These are phyloP conservation scores for Dendrobium nobile DNA, from an alignment of 106 monocot species.

Conservation along the genomic window DNA sequence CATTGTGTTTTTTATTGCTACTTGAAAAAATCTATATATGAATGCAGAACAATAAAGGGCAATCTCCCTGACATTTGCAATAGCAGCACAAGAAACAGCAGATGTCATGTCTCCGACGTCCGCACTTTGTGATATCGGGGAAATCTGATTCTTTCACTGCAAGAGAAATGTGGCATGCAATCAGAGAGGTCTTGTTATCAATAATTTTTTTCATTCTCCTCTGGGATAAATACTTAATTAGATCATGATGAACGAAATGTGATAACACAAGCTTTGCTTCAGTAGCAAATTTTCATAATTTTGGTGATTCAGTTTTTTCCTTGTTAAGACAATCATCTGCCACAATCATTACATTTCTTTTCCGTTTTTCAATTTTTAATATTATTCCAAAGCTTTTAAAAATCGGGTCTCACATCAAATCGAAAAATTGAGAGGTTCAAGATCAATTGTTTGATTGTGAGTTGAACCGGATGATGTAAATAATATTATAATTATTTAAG, in stretches of 20 bases:
- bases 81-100: slow-evolving; percentile 80
- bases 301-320: not conserved
- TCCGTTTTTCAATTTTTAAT: not conserved
- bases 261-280: not conserved
- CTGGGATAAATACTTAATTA: not conserved
- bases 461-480: too few species aligned
- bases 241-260: not conserved
- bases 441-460: too few species aligned
- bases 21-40: not conserved
- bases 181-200: slow-evolving; percentile 55
- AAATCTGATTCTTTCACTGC: slow-evolving; percentile 53
- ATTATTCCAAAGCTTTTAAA: too few species aligned
- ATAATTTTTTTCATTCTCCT: not conserved
- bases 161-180: slow-evolving; percentile 75
- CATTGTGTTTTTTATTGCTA: not conserved
- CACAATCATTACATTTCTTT: not conserved
- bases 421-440: too few species aligned
- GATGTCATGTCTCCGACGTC: slow-evolving; percentile 70
- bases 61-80: slow-evolving; percentile 81
- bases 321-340: not conserved
- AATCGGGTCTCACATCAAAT: too few species aligned
- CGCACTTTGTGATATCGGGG: slow-evolving; percentile 60
- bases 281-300: not conserved
- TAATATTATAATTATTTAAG: too few species aligned
- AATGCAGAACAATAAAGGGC: slow-evolving; percentile 61